A percentile compares a stretch with the other conserved stretches of the same genome.
Evolutionary conservation across 2,329 filamentous ascomycete species (phyloP).

Genomic region (Exophiala bonariae): DNA sequence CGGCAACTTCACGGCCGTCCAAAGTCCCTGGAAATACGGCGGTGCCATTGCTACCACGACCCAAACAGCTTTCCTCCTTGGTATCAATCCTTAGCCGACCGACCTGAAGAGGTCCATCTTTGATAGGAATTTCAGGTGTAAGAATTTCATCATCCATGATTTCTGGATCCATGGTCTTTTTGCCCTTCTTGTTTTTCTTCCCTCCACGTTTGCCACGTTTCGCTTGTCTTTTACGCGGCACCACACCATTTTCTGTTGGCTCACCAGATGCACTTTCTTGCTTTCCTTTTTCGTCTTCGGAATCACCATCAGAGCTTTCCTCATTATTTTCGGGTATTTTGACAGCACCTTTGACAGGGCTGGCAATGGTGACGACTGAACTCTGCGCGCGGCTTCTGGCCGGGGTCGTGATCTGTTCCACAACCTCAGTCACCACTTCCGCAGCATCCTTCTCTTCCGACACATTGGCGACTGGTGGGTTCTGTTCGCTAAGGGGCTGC

Average conservation of each 20-base stretch:
- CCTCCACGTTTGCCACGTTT: conserved; percentile 33
- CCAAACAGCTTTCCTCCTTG: conserved; percentile 54
- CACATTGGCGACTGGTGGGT: conserved; percentile 14
- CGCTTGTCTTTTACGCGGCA: conserved; percentile 25
- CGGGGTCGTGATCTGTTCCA: conserved; percentile 20
- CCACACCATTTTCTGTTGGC: conserved; percentile 19
- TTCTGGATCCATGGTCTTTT: conserved; percentile 34
- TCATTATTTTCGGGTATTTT: conserved; percentile 12
- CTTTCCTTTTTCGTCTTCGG: conserved; percentile 26
- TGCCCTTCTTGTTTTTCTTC: conserved; percentile 29
- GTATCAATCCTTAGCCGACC: conserved; percentile 62
- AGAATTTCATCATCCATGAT: conserved; percentile 25
- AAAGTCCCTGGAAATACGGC: conserved; percentile 94
- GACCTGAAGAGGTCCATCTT: conserved; percentile 63
- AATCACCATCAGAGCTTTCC: conserved; percentile 24
- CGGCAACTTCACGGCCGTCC: conserved; percentile 87
- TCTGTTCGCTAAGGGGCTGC: conserved; percentile 3
- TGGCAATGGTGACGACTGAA: conserved; percentile 8
- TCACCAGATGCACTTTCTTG: conserved; percentile 15
- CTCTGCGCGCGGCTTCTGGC: conserved; percentile 24
- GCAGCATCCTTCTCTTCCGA: conserved; percentile 1
- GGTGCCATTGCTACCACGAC: conserved; percentile 91
- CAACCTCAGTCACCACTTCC: conserved; percentile 11
- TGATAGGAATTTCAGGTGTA: conserved; percentile 48
- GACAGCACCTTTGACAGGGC: conserved; percentile 13